Conservation (phyloP, 805 yeast genomes). For the Suhomyces pyralidae region DNA sequence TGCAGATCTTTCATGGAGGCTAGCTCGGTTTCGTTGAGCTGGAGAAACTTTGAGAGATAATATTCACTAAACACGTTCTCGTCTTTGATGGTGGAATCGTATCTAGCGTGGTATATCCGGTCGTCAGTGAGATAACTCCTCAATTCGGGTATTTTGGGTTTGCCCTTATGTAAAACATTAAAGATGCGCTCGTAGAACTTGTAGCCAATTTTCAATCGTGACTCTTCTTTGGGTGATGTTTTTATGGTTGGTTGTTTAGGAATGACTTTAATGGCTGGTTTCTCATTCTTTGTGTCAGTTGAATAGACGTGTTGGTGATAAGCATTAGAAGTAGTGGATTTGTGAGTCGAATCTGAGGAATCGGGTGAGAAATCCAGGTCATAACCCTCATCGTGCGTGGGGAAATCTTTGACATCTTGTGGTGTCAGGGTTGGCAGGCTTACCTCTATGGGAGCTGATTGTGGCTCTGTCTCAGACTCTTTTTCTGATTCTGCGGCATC, state of each 20-base stretch:
- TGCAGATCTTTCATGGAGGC: constrained; percentile 48
- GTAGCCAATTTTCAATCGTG: constrained; percentile 29
- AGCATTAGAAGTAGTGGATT: background rate
- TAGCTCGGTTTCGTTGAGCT: constrained; percentile 43
- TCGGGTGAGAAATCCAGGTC: background rate
- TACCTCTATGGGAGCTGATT: background rate
- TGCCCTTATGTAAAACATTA: constrained; percentile 36
- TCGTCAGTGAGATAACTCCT: constrained; percentile 43
- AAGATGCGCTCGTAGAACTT: constrained; percentile 44
- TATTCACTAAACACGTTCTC: constrained; percentile 47
- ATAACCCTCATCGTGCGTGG: background rate
- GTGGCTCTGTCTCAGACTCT: background rate
- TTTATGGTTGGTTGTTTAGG: constrained; percentile 1
- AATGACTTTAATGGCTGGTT: background rate
- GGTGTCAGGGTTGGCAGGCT: background rate
- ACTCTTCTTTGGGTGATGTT: background rate
- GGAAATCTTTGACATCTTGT: background rate
- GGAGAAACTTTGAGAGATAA: constrained; percentile 49
- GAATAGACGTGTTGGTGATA: background rate
- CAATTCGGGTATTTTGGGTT: constrained; percentile 45
- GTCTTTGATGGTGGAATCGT: constrained; percentile 26
- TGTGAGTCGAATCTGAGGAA: background rate
- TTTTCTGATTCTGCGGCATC: background rate
- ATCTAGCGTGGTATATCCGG: constrained; percentile 55
- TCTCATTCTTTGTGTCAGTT: background rate